Base-by-base conservation (phyloP, 1,139 yeast genomes). In the Yamadazyma dendronema region DNA sequence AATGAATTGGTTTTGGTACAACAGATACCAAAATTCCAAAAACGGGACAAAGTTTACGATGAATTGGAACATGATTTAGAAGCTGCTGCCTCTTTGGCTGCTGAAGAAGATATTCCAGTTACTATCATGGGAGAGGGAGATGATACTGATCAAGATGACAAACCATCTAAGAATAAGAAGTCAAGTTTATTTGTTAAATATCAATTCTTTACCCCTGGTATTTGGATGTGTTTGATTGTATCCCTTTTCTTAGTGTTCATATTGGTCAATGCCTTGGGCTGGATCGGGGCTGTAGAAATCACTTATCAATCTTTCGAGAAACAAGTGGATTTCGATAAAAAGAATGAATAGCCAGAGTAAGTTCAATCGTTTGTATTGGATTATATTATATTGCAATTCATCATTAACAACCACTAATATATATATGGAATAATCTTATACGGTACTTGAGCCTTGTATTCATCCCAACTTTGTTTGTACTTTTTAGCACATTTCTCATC, bases 381-480 rank as follows among this genome's bases (percentile, higher is more conserved):
- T n/a, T n/a, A n/a, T n/a, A n/a, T n/a, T n/a, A n/a, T n/a, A n/a
- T n/a, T n/a, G n/a, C n/a, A n/a, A n/a, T n/a, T n/a, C n/a, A n/a
- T n/a, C n/a, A n/a, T n/a, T n/a, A n/a, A n/a, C n/a, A n/a, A n/a
- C 22, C 15, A 16, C 36, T 67, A 92, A 58, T 89, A 92, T 7
- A 92, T 62, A 53, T 82, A 88, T 3, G 99, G 99, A 46, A 92
- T 74, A 47, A 92, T 89, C 57, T 89, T 84, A 61, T 84, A 90
- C 14, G 96, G 96, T 14, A 94, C 99, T 48, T 62, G 57, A 44
- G 61, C 66, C 63, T 85, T 86, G 59, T 92, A 94, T 59, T 83
- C 81, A 37, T 66, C 75, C 98, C 98, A 92, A 32, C 81, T 77
- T 44, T 81, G 70, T 14, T 95, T 95, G 54, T 92, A 94, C 66